phyloP scores from a whole-genome alignment of 192 early-diverging fungal genomes.

The Coemansia sp. region DNA sequence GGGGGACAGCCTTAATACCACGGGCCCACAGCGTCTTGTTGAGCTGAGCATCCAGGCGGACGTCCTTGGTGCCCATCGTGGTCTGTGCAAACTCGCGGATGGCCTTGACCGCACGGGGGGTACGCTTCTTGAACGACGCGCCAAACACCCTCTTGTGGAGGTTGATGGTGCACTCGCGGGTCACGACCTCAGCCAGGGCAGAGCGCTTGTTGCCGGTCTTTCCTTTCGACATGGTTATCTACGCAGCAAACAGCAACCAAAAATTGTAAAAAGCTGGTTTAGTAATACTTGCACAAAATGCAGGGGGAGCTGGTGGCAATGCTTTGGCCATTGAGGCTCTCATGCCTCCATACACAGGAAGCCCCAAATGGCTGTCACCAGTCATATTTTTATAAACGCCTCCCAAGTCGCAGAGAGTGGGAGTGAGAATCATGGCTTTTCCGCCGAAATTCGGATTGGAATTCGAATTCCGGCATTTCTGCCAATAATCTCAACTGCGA shows the following conservation, averaged over 20 bases:
- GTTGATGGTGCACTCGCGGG: slow-evolving; percentile 99
- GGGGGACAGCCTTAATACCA: slow-evolving; percentile 93
- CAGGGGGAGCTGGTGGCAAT: not conserved
- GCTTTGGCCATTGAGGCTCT: not conserved
- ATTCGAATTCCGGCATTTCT: not conserved
- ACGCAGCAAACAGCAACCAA: not conserved
- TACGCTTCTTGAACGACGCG: slow-evolving; percentile 96
- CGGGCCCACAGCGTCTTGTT: slow-evolving; percentile 96
- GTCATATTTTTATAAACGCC: not conserved
- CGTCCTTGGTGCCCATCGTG: slow-evolving; percentile 95
- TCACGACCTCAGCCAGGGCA: slow-evolving; percentile 87
- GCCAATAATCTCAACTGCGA: not conserved
- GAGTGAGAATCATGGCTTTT: not conserved
- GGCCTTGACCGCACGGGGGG: slow-evolving; percentile 93
- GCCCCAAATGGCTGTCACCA: not conserved
- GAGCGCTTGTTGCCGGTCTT: slow-evolving; percentile 76
- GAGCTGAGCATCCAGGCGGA: slow-evolving; percentile 93
- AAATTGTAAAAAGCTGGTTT: not conserved
- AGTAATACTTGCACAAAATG: not conserved
- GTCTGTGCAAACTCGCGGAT: slow-evolving; percentile 90
- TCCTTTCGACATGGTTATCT: slow-evolving; percentile 73
- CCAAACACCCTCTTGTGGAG: slow-evolving; percentile 89
- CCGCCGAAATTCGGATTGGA: not conserved
- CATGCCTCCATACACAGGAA: not conserved
- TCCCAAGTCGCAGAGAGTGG: not conserved